Percentiles rank a stretch among this genome's conserved stretches.
phyloP scores from a whole-genome alignment of 2,329 filamentous ascomycete genomes.

The Stromatinia cepivora region DNA sequence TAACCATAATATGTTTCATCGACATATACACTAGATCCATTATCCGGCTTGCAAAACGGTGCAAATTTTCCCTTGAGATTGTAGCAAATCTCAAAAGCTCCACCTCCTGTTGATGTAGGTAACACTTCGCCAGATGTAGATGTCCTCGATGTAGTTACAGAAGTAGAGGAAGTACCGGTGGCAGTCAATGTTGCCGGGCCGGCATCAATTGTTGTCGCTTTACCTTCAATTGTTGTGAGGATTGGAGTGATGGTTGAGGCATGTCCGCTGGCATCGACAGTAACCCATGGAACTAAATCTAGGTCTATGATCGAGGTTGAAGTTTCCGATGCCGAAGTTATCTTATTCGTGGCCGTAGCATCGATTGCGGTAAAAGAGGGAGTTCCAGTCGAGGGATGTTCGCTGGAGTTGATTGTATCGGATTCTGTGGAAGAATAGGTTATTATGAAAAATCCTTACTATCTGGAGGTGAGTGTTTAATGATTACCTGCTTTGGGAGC shows the following conservation, averaged over 20 bases:
- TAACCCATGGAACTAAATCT: slow-evolving; percentile 34
- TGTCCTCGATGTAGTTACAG: slow-evolving; percentile 12
- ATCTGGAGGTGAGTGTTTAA: no score
- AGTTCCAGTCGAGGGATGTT: neutral
- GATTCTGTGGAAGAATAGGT: slow-evolving; percentile 9
- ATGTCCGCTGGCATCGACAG: slow-evolving; percentile 34
- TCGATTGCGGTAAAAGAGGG: neutral
- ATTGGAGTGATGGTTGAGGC: slow-evolving; percentile 36
- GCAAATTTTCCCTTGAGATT: slow-evolving; percentile 36
- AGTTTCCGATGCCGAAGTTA: neutral
- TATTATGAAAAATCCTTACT: neutral
- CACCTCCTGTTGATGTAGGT: slow-evolving; percentile 32
- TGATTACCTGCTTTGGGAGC: neutral
- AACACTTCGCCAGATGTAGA: slow-evolving; percentile 25
- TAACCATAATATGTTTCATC: slow-evolving; percentile 39
- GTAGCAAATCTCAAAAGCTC: slow-evolving; percentile 37
- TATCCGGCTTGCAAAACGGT: slow-evolving; percentile 39
- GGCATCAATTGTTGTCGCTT: slow-evolving; percentile 32
- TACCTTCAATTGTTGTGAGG: slow-evolving; percentile 33
- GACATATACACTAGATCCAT: slow-evolving; percentile 37
- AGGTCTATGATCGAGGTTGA: slow-evolving; percentile 14
- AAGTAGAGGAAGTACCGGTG: slow-evolving; percentile 25
- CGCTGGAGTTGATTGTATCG: neutral
- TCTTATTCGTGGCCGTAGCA: neutral
- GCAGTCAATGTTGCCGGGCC: slow-evolving; percentile 31